Evolutionary conservation across 139 green algal species (phyloP).

Genomic region (Closterium sp.): DNA sequence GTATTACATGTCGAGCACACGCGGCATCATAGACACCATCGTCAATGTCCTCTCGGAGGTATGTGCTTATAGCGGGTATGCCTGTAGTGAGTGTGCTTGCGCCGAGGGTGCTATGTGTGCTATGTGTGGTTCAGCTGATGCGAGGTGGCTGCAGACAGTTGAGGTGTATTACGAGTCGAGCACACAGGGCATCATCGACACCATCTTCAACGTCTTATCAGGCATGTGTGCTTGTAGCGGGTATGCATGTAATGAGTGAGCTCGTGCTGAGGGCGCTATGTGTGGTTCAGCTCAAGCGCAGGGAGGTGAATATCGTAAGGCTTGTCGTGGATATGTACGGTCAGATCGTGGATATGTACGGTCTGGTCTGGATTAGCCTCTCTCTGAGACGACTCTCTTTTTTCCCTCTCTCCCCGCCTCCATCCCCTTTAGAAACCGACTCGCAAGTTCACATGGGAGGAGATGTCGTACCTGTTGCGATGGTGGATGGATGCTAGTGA

Average conservation of each 20-base stretch:
- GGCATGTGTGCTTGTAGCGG: not conserved
- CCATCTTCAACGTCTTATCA: slow-evolving; percentile 25
- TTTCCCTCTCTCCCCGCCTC: not conserved
- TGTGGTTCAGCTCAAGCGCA: not conserved
- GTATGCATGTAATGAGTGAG: not conserved
- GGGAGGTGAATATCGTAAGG: not conserved
- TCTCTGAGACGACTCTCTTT: not conserved
- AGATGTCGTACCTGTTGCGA: too few species aligned
- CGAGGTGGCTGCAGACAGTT: slow-evolving; percentile 32
- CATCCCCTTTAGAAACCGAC: too few species aligned
- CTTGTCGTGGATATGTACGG: too few species aligned
- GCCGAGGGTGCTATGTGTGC: not conserved
- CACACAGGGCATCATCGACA: slow-evolving; percentile 32
- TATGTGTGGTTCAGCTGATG: too few species aligned
- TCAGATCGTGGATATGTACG: too few species aligned
- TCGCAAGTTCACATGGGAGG: too few species aligned
- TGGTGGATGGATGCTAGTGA: too few species aligned
- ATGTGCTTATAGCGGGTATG: not conserved
- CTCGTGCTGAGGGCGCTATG: not conserved
- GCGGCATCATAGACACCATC: slow-evolving; percentile 36
- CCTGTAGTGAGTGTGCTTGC: too few species aligned
- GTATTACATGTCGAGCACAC: slow-evolving; percentile 38
- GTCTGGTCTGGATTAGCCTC: not conserved
- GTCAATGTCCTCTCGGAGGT: slow-evolving; percentile 33
- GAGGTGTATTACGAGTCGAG: slow-evolving; percentile 40